These are phyloP conservation scores for Zymoseptoria brevis DNA, from an alignment of 2,329 filamentous ascomycete genomes.

Conservation along the genomic window DNA sequence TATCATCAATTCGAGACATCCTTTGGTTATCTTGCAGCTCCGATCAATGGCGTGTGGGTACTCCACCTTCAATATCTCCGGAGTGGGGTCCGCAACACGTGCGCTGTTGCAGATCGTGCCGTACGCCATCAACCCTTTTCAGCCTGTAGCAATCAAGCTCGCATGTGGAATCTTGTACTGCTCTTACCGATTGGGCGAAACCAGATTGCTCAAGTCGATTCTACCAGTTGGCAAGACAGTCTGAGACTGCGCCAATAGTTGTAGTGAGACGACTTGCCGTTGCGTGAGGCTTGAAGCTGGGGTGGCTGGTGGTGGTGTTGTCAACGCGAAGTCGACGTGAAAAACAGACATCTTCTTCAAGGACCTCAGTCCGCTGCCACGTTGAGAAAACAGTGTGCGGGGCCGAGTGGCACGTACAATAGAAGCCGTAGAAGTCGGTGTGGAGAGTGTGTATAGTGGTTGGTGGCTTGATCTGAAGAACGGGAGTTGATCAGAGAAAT, in stretches of 20 bases:
- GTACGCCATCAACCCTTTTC: background rate
- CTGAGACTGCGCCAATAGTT: background rate
- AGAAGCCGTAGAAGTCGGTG: background rate
- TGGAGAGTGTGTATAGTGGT: background rate
- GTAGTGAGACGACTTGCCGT: background rate
- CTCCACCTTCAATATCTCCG: background rate
- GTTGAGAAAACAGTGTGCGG: background rate
- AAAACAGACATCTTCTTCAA: background rate
- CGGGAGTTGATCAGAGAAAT: background rate
- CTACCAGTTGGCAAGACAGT: background rate
- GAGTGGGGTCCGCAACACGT: background rate
- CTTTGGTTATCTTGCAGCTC: background rate
- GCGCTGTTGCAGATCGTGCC: background rate
- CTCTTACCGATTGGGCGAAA: no score
- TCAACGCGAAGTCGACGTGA: no score
- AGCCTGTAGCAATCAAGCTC: no score
- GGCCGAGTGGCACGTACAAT: background rate
- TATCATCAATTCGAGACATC: background rate
- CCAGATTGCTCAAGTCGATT: background rate
- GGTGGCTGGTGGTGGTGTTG: background rate
- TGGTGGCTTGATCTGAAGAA: background rate
- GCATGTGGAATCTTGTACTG: no score
- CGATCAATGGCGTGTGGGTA: background rate
- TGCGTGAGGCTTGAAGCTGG: background rate
- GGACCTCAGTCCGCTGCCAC: background rate